Percentiles rank a stretch among this genome's conserved stretches.
Conservation (phyloP, 148 eudicot genomes). For the Rhododendron ovatum region DNA sequence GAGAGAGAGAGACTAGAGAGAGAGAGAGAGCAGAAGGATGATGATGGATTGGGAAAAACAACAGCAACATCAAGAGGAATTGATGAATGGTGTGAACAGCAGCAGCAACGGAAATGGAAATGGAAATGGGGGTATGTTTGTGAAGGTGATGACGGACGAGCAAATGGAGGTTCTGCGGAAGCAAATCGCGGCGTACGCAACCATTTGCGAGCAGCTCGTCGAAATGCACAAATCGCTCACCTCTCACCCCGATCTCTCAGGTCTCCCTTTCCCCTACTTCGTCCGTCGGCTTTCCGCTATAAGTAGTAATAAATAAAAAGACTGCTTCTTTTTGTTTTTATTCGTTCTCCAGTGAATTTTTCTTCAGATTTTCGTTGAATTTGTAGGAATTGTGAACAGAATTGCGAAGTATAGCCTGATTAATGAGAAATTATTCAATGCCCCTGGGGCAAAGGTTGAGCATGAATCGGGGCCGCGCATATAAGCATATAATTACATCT, state of each 20-base stretch:
- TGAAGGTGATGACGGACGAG: constrained; percentile 89
- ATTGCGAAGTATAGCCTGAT: background rate
- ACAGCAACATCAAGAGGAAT: constrained; percentile 2
- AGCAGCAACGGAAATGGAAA: background rate
- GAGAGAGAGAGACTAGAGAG: too few relatives aligned
- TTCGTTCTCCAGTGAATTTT: background rate
- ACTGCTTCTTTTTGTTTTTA: background rate
- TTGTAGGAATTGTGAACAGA: background rate
- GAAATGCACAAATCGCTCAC: constrained; percentile 74
- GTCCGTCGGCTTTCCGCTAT: too few relatives aligned
- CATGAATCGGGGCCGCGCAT: too few relatives aligned
- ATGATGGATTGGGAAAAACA: constrained; percentile 19
- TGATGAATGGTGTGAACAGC: background rate
- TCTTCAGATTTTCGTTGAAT: too few relatives aligned
- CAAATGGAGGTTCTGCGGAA: constrained; percentile 73
- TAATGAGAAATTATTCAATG: background rate
- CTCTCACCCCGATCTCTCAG: constrained; percentile 76
- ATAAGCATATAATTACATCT: too few relatives aligned
- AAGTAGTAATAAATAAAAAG: too few relatives aligned
- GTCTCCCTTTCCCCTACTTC: constrained; percentile 14
- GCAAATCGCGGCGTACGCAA: constrained; percentile 83
- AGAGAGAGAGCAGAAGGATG: background rate
- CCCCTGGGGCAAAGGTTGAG: background rate
- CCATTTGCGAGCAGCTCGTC: constrained; percentile 87
- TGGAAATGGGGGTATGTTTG: constrained; percentile 33